Conservation (phyloP, 805 yeast species). For the Pichia ethanolica region DNA sequence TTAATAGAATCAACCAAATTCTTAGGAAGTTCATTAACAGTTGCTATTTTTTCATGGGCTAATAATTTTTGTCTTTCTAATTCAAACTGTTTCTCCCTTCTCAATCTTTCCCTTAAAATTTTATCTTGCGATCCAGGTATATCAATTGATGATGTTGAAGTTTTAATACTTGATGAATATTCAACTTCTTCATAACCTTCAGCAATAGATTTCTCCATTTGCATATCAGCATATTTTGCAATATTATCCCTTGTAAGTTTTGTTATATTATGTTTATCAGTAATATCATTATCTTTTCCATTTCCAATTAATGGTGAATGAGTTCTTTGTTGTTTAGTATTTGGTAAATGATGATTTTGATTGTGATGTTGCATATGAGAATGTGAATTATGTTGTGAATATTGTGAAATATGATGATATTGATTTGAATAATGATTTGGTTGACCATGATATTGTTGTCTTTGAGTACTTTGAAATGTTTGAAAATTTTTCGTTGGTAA, state of each 20-base stretch:
- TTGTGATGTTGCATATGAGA: not conserved
- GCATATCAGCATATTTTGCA: not conserved
- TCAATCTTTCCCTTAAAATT: not conserved
- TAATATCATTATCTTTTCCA: not conserved
- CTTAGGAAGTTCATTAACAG: conserved; percentile 21
- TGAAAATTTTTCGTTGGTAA: conserved; percentile 35
- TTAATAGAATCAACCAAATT: conserved; percentile 25
- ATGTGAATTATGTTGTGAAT: not conserved
- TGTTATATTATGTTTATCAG: not conserved
- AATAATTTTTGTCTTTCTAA: not conserved
- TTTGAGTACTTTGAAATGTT: conserved; percentile 6
- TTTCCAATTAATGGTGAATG: not conserved
- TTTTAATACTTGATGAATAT: conserved; percentile 22
- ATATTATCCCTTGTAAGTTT: conserved; percentile 12
- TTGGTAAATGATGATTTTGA: not conserved
- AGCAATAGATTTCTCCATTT: not conserved
- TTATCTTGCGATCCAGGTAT: conserved; percentile 19
- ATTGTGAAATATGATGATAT: not conserved
- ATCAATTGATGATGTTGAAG: conserved; percentile 23
- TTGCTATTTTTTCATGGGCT: conserved; percentile 13
- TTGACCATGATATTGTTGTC: conserved; percentile 5
- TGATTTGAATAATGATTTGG: not conserved
- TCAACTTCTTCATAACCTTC: conserved; percentile 3
- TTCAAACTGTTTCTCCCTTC: conserved; percentile 7
- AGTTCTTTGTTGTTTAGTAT: not conserved